Conservation (phyloP, 2,329 filamentous ascomycete species). For the Dactylella cylindrospora region DNA sequence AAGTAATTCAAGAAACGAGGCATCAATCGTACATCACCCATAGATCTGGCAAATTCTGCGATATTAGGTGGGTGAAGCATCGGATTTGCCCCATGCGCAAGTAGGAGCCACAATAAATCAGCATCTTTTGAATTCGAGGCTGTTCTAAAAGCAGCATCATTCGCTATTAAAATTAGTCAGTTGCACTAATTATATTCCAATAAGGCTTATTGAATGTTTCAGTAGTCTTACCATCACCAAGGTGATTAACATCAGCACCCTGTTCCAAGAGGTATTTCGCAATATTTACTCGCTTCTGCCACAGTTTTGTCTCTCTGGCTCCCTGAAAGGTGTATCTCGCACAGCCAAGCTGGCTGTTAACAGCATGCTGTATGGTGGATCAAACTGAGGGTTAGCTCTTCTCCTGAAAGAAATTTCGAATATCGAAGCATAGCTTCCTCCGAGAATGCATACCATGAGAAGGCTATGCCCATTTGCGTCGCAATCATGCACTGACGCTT, state of each 20-base stretch:
- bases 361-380: too few species aligned
- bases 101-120: neutral
- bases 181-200: too few species aligned
- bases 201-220: too few species aligned
- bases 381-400: too few species aligned
- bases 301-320: too few species aligned
- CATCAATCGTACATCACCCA: neutral
- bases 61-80: neutral
- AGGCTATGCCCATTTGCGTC: neutral
- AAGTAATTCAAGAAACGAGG: too few species aligned
- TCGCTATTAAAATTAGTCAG: slow-evolving; percentile 1
- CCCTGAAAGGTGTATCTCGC: too few species aligned
- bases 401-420: too few species aligned
- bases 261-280: neutral
- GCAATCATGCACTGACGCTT: slow-evolving; percentile 7
- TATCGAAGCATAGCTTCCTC: too few species aligned
- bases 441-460: slow-evolving; percentile 4
- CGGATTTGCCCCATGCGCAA: slow-evolving; percentile 1
- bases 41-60: neutral
- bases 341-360: too few species aligned
- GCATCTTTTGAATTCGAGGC: neutral
- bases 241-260: slow-evolving; percentile 12
- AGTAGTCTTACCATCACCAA: slow-evolving; percentile 17
- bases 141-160: neutral
- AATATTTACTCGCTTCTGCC: neutral